phyloP scores from a whole-genome alignment of 2,329 filamentous ascomycete species.

The Didymella glomerata region DNA sequence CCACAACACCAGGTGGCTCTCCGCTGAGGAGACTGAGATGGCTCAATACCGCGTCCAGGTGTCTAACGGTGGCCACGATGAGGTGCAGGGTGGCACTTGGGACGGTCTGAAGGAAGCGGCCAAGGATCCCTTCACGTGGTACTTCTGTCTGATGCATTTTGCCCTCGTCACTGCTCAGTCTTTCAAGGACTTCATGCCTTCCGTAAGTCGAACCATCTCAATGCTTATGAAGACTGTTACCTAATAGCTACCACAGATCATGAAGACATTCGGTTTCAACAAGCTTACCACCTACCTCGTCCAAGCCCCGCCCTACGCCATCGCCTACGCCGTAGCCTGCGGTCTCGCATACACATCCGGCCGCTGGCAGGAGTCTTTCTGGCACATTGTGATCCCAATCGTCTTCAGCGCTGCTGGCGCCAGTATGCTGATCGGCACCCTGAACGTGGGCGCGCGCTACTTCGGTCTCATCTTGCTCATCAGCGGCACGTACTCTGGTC shows the following conservation, averaged over 20 bases:
- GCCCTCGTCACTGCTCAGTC: conserved; percentile 43
- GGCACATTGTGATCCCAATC: conserved; percentile 40
- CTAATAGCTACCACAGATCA: conserved; percentile 20
- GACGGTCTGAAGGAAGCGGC: conserved; percentile 50
- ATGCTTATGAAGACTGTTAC: not conserved
- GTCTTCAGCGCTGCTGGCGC: conserved; percentile 33
- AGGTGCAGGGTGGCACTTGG: conserved; percentile 55
- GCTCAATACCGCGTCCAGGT: conserved; percentile 41
- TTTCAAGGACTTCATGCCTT: conserved; percentile 48
- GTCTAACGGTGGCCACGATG: conserved; percentile 44
- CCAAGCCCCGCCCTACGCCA: conserved; percentile 53
- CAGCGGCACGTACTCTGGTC: conserved; percentile 51
- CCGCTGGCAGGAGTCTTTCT: conserved; percentile 42
- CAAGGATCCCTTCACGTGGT: conserved; percentile 53
- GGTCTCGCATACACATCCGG: conserved; percentile 40
- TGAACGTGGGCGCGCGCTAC: conserved; percentile 33
- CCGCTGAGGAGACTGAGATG: conserved; percentile 34
- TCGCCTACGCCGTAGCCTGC: conserved; percentile 40
- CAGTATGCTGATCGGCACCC: conserved; percentile 41
- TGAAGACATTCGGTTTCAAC: conserved; percentile 32
- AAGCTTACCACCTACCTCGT: conserved; percentile 51
- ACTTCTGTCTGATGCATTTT: conserved; percentile 54
- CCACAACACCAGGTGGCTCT: conserved; percentile 20
- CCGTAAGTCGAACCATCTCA: conserved; percentile 22
- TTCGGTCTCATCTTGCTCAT: conserved; percentile 35